Base-by-base conservation (phyloP, 176 grass and related monocot genomes). In the Rhynchospora breviuscula region DNA sequence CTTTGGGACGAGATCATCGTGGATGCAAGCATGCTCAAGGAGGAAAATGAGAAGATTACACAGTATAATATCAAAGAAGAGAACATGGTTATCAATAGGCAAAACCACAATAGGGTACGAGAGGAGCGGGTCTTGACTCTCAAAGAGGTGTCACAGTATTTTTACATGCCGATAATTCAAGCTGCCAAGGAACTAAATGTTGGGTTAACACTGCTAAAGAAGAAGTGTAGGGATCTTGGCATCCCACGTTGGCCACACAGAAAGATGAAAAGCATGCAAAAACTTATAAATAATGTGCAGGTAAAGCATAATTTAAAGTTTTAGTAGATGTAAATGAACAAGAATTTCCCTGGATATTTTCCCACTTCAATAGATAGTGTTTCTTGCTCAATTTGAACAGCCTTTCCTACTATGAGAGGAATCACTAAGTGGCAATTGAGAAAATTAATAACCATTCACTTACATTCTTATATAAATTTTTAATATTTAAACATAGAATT, bases 181-280 rank as follows among this genome's bases (percentile, higher is more conserved):
- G 79, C 79, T 15, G 79, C 79, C 11, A 82, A 82, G 59, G 79
- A 82, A 65, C 48, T 82, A 65, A 82, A 82, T 82, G 40, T 82
- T 17, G 79, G 79, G 18, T 52, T 82, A 64, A 82, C 79, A 9
- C 79, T 82, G 11, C 43, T 82, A 0, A 82, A 82, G 44, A 82
- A 82, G 61, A 82, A 45, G 22, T 82, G 79, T 19, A 52, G 79
- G 62, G 79, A 82, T 67, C 61, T 82, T 1, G 79, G 79, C 17
- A 67, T 82, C 21, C 21, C 79, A 0, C 79, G 79, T 8, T 82
- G 79, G 79, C 79, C 79, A 8, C 61, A 82, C 25, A 60, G 79
- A 0, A 52, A 26, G 19, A 67, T 82, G 56, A 82, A 66, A 51
- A 82, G 79, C 79, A 82, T 82, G 79, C 79, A 82, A 23, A 82